phyloP scores from a whole-genome alignment of 306 rosid species.

The Biancaea sappan region DNA sequence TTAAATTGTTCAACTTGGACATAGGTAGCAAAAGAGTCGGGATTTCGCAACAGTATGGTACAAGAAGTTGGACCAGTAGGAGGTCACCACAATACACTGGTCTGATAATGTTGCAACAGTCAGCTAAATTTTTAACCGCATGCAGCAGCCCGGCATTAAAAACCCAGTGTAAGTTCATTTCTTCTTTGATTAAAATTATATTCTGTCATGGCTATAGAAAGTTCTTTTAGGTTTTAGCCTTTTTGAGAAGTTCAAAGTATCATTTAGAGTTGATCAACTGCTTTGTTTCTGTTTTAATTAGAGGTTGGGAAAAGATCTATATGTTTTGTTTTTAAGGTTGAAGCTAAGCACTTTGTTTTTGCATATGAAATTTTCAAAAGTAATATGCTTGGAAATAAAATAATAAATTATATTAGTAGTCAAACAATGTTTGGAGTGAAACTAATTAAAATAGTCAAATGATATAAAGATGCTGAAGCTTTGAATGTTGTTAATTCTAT shows the following conservation, averaged over 20 bases:
- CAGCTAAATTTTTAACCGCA: slow-evolving; percentile 36
- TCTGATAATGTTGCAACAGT: slow-evolving; percentile 41
- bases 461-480: neutral
- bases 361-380: neutral
- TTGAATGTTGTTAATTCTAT: neutral
- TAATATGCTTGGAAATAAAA: neutral
- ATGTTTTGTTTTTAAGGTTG: neutral
- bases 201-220: neutral
- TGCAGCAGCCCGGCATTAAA: slow-evolving; percentile 36
- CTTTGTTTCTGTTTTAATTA: neutral
- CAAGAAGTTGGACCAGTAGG: slow-evolving; percentile 55
- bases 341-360: neutral
- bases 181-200: neutral
- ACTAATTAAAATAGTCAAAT: neutral
- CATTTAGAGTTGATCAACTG: neutral
- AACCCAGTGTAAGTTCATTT: slow-evolving; percentile 51
- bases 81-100: slow-evolving; percentile 49
- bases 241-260: neutral
- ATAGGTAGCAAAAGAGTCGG: slow-evolving; percentile 45
- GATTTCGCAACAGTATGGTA: slow-evolving; percentile 43
- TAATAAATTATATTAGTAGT: neutral
- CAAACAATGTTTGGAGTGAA: neutral
- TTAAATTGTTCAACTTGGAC: slow-evolving; percentile 49
- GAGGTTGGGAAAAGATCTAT: neutral
- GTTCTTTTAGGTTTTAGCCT: neutral